Base-by-base conservation (phyloP, 805 yeast genomes). In the Saccharomycopsis babjevae region DNA sequence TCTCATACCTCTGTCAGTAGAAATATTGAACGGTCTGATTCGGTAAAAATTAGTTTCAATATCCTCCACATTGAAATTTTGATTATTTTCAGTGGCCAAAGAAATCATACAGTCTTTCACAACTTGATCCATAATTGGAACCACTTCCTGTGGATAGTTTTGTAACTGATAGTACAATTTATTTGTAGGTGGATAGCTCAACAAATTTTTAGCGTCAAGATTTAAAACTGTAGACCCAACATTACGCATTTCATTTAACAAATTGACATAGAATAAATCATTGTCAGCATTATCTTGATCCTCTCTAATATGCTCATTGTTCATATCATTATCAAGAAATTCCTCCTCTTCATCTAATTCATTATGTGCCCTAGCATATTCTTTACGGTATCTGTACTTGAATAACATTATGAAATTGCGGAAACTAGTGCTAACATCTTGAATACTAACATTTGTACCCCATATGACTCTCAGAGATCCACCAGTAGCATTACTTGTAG, bases 101-200 rank as follows among this genome's bases (percentile, higher is more conserved):
- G 89, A 84, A 30, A 90, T 85, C 83, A 94, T 83, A 68, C 91
- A 86, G 70, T 93, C 97, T 70, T 90, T 91, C 61, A 92, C 81
- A 3, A 97, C 85, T 69, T 92, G 97, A 78, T 94, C 99, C 97
- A 94, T 92, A 67, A 94, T 89, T 11, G 99, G 97, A 60, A 94
- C 85, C 43, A 94, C 89, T 77, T 94, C 99, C 71, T 92, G 97
- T 0, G 99, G 99, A 70, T 92, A 94, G 69, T 90, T 88, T 66
- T 90, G 81, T 65, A 94, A 76, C 73, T 93, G 97, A 69, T 88
- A 81, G 73, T 88, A 94, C 58, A 94, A 76, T 68, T 88, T 89
- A 64, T 82, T 82, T 5, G 97, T 85, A 36, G 85, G 79, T 3
- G 87, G 85, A 69, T 82, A 90, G 6, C 94, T 84, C 60, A 86